Base-by-base conservation (phyloP, 345 rosid species). In the Passiflora organensis region DNA sequence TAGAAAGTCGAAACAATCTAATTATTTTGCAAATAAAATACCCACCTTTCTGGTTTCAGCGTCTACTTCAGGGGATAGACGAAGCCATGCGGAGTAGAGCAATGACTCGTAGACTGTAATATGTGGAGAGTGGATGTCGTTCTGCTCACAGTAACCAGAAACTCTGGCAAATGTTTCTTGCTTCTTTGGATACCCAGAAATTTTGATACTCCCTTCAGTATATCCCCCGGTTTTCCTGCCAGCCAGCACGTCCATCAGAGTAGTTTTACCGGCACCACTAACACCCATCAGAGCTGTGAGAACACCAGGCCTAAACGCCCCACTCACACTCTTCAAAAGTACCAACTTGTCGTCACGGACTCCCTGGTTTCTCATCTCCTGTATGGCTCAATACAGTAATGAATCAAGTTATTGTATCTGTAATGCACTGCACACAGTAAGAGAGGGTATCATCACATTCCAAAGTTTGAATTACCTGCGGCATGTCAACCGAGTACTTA, bases 181-280 rank as follows among this genome's bases (percentile, higher is more conserved):
- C 11, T 79, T 83, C 72, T 83, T 86, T 1, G 80, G 86, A 58
- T 70, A 83, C 21, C 95, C 95, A 2, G 95, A 86, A 62, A 86
- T 65, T 23, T 66, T 75, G 51, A 86, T 81, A 60, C 63, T 64
- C 16, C 95, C 95, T 21, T 79, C 83, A n/a, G n/a, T 76, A 51
- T 79, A 81, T 32, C 95, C 90, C 44, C 87, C 87, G n/a, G 85
- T 81, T 72, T 86, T 86, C 48, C 90, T 76, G 51, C 95, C 95
- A 22, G 95, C 87, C 16, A 86, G 67, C 50, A 86, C 90, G 76
- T 86, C 95, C 95, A 86, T 83, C 50, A 86, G 43, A 55, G 95
- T 86, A 17, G 95, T 83, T 73, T 86, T 86, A 1, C 95, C 95
- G 10, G 95, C 90, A 2, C 89, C 89, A 22, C 84, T 78, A 22